These are phyloP conservation scores for Tilletia caries DNA, from an alignment of 1,284 basidiomycete genomes.

Conservation along the genomic window DNA sequence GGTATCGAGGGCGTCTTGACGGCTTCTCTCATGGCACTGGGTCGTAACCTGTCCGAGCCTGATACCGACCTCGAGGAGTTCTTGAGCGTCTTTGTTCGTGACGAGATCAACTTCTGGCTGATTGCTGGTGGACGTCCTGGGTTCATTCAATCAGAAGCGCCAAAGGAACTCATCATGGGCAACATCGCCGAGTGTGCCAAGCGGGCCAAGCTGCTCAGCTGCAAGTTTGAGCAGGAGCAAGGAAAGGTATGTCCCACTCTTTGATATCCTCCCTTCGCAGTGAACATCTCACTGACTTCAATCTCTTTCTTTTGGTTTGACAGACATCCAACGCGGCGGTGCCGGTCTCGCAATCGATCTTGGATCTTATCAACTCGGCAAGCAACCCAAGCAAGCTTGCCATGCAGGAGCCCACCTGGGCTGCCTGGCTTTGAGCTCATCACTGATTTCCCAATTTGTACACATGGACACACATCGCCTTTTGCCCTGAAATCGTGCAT, in stretches of 20 bases:
- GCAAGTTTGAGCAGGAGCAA: constrained; percentile 75
- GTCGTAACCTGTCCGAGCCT: constrained; percentile 81
- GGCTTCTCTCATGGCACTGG: constrained; percentile 84
- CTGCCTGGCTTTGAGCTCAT: constrained; percentile 12
- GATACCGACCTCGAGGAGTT: constrained; percentile 87
- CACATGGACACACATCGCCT: no score
- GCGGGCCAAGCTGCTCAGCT: constrained; percentile 77
- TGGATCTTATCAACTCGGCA: constrained; percentile 71
- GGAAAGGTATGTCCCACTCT: constrained; percentile 41
- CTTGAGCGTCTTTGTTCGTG: constrained; percentile 81
- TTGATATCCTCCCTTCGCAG: no score
- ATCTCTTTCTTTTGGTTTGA: background rate
- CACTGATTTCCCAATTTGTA: no score
- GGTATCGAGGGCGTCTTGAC: constrained; percentile 87
- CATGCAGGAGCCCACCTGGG: constrained; percentile 54
- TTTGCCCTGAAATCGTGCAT: no score
- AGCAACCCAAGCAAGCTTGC: constrained; percentile 60
- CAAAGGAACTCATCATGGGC: constrained; percentile 66
- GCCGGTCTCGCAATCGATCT: constrained; percentile 76
- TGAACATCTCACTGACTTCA: no score
- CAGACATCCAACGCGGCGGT: constrained; percentile 25
- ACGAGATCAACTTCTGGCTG: constrained; percentile 79
- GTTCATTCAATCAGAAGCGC: constrained; percentile 37
- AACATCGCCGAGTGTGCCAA: constrained; percentile 80
- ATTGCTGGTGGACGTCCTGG: constrained; percentile 40